phyloP scores from a whole-genome alignment of 75 land plant genomes.

The Gnetum montanum region DNA sequence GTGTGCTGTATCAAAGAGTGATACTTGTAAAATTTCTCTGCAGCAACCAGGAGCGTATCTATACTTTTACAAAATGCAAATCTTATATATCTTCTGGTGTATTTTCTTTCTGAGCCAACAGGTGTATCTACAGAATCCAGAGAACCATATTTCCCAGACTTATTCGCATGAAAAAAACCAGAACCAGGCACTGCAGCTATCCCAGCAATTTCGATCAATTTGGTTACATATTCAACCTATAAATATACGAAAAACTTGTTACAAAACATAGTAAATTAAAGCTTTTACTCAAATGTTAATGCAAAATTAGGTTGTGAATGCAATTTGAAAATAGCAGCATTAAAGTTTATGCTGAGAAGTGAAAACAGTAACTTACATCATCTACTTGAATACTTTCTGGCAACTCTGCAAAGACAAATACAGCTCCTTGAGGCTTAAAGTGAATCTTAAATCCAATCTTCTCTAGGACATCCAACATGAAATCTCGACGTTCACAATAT shows the following conservation, averaged over 20 bases:
- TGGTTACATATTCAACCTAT: slow-evolving; percentile 72
- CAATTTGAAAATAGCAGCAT: not conserved
- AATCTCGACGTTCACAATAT: slow-evolving; percentile 57
- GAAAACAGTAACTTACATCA: slow-evolving; percentile 73
- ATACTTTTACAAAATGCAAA: slow-evolving; percentile 91
- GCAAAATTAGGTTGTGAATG: not conserved
- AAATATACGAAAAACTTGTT: not conserved
- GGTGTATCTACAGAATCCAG: not conserved
- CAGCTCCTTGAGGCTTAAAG: slow-evolving; percentile 76
- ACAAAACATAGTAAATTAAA: not conserved
- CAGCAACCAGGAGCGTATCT: slow-evolving; percentile 61
- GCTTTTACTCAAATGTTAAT: not conserved
- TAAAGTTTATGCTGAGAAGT: not conserved
- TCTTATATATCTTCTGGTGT: slow-evolving; percentile 56
- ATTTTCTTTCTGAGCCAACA: slow-evolving; percentile 1
- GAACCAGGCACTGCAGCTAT: slow-evolving; percentile 89
- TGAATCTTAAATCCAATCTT: slow-evolving; percentile 47
- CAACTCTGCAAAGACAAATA: slow-evolving; percentile 84
- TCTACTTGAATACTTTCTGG: slow-evolving; percentile 38
- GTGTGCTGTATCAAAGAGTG: too few species aligned
- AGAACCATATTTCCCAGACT: not conserved
- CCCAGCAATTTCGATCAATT: slow-evolving; percentile 65
- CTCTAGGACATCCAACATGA: slow-evolving; percentile 33
- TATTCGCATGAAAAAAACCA: slow-evolving; percentile 60
- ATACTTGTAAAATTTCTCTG: slow-evolving; percentile 12